Conservation (phyloP, 306 rosid species). For the Purshia tridentata region DNA sequence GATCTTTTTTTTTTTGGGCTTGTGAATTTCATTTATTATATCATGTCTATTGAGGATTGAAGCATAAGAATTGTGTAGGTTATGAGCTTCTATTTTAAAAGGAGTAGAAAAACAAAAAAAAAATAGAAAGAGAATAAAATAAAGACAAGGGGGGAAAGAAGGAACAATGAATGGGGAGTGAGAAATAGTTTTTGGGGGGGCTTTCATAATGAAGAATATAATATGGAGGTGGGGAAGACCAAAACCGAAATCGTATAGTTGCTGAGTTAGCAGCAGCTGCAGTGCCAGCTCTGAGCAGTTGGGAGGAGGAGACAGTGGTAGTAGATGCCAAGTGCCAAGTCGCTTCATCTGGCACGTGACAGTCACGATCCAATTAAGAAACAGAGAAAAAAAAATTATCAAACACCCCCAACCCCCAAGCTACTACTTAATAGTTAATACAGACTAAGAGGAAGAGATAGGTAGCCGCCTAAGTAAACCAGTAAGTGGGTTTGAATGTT, state of each 20-base stretch:
- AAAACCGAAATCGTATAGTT: not conserved
- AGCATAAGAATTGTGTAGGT: not conserved
- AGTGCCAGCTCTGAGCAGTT: constrained; percentile 14
- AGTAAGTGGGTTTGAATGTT: constrained; percentile 3
- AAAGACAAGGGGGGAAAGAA: not conserved
- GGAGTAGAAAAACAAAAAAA: not conserved
- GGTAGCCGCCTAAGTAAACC: constrained; percentile 35
- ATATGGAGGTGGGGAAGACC: constrained; percentile 2
- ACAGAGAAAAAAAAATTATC: not conserved
- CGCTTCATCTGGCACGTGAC: constrained; percentile 12
- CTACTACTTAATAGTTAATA: too few relatives aligned
- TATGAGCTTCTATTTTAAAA: not conserved
- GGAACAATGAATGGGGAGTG: not conserved
- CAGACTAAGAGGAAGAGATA: too few relatives aligned
- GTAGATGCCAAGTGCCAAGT: not conserved
- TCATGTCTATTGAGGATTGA: not conserved
- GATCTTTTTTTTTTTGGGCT: not conserved
- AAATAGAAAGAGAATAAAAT: not conserved
- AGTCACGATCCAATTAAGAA: constrained; percentile 22
- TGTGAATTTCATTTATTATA: not conserved
- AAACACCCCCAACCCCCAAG: not conserved
- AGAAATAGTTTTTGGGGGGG: not conserved
- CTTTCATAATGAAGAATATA: not conserved
- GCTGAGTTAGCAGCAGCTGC: not conserved
- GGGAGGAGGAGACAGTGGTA: constrained; percentile 9